Percentiles rank a stretch among this genome's conserved stretches.
These are phyloP conservation scores for Phytophthora kernoviae DNA, from an alignment of 352 stramenopile species.

Conservation along the genomic window DNA sequence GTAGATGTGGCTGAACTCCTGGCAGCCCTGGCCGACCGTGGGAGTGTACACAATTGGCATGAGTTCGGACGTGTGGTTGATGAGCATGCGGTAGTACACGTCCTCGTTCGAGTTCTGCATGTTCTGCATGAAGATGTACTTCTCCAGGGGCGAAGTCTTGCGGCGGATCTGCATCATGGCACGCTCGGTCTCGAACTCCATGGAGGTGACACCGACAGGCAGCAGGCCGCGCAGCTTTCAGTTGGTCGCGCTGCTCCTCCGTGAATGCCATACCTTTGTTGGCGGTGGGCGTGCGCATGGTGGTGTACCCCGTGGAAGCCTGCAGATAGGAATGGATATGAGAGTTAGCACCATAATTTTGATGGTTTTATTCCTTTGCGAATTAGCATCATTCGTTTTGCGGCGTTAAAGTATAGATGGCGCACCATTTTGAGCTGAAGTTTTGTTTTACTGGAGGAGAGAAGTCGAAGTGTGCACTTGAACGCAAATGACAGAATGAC, in stretches of 20 bases:
- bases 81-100: constrained; percentile 93
- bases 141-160: constrained; percentile 88
- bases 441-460: not conserved
- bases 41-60: constrained; percentile 98
- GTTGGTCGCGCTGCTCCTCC: constrained; percentile 82
- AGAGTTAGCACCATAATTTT: no score
- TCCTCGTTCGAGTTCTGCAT: constrained; percentile 91
- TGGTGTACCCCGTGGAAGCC: constrained; percentile 49
- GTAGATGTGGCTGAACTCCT: constrained; percentile 93
- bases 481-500: constrained; percentile 38
- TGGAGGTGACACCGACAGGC: constrained; percentile 80
- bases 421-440: constrained; percentile 6
- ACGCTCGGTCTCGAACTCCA: constrained; percentile 88
- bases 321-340: no score
- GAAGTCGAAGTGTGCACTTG: constrained; percentile 15
- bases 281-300: constrained; percentile 85
- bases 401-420: no score
- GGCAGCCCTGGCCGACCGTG: constrained; percentile 93
- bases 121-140: constrained; percentile 93
- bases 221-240: constrained; percentile 93
- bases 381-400: no score
- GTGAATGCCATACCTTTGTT: constrained; percentile 97
- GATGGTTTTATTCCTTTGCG: no score
- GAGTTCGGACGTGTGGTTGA: constrained; percentile 90
- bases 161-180: constrained; percentile 87